Percentiles rank a stretch among this genome's conserved stretches.
Conservation (phyloP, 169 alveolate genomes). For the Eimeria zaria region DNA sequence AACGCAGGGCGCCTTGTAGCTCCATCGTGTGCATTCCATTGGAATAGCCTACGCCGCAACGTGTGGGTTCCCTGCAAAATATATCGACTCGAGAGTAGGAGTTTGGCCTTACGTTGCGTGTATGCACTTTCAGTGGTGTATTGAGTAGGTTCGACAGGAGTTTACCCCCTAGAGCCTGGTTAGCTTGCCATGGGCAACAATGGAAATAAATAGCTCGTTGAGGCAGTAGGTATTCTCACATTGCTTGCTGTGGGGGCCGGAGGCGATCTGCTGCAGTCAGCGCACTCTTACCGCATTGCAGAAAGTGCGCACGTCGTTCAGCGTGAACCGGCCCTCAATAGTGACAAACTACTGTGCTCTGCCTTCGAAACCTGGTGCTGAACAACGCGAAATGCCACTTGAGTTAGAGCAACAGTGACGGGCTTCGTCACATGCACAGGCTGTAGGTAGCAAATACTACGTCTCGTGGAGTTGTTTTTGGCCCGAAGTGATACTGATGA, state of each 20-base stretch:
- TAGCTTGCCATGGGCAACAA: not conserved
- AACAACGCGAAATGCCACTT: not conserved
- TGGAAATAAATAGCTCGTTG: not conserved
- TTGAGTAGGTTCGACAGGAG: not conserved
- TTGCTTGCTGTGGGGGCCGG: not conserved
- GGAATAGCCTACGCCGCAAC: not conserved
- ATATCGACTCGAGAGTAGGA: not conserved
- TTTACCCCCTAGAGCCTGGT: not conserved
- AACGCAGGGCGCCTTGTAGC: not conserved
- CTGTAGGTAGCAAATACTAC: not conserved
- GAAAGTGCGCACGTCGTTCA: not conserved
- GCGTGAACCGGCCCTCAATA: not conserved
- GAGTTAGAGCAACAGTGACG: not conserved
- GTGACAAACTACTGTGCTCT: not conserved
- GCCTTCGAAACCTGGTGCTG: not conserved
- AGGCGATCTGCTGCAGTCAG: not conserved
- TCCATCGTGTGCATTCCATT: not conserved
- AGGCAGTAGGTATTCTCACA: not conserved
- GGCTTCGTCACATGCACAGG: not conserved
- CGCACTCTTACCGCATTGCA: not conserved
- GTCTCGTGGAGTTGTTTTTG: not conserved
- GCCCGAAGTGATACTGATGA: not conserved
- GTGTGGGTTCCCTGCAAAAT: not conserved
- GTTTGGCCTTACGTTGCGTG: not conserved
- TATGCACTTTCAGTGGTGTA: not conserved